These are phyloP conservation scores for Cladosporium sp. DNA, from an alignment of 2,329 filamentous ascomycete genomes.

Conservation along the genomic window DNA sequence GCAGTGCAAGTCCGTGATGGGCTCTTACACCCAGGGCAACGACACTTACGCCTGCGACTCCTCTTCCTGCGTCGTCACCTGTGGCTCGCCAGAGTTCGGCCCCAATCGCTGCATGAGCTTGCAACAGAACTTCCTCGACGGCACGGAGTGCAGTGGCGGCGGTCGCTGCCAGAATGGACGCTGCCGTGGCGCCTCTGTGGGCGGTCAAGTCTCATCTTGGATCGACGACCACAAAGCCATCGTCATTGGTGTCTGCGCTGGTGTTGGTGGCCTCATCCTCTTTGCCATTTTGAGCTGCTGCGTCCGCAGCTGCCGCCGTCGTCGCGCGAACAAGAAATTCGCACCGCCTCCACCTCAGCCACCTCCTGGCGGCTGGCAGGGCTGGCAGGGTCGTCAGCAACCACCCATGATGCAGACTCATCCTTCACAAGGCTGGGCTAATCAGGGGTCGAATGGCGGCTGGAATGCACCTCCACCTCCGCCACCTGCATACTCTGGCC, in stretches of 20 bases:
- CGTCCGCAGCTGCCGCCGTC: constrained; percentile 49
- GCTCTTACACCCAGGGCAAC: constrained; percentile 66
- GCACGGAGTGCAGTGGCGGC: constrained; percentile 76
- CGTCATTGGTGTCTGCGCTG: constrained; percentile 72
- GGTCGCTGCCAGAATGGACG: constrained; percentile 74
- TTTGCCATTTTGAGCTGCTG: constrained; percentile 66
- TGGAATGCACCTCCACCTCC: constrained; percentile 1
- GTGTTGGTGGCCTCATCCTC: constrained; percentile 68
- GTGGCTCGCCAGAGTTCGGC: constrained; percentile 66
- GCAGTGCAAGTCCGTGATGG: constrained; percentile 84
- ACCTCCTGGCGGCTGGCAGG: constrained; percentile 31
- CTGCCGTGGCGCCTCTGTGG: constrained; percentile 67
- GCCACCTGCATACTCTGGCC: background rate
- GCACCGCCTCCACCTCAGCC: constrained; percentile 19
- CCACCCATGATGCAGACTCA: background rate
- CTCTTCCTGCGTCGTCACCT: constrained; percentile 71
- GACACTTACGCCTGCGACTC: constrained; percentile 75
- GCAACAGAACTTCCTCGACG: constrained; percentile 90
- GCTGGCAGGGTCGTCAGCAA: constrained; percentile 23
- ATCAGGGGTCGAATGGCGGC: background rate
- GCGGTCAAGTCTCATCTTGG: constrained; percentile 70
- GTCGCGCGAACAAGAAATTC: constrained; percentile 17
- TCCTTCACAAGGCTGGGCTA: background rate
- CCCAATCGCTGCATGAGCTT: constrained; percentile 65
- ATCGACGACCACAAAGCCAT: constrained; percentile 72